Conservation (phyloP, 176 grass and related monocot species). For the Phragmites australis region DNA sequence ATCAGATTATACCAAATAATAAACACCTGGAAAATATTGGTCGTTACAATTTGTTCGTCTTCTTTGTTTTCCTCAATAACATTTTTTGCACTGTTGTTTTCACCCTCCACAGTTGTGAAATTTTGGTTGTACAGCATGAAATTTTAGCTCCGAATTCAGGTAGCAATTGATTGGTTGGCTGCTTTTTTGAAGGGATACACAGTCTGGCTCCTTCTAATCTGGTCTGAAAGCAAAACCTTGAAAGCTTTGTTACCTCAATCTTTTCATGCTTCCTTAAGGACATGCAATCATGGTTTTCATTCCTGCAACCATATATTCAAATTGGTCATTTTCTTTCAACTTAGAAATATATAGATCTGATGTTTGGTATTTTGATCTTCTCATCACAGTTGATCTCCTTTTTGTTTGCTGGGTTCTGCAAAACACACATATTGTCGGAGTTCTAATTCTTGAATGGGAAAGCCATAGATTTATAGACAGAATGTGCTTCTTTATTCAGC, state of each 20-base stretch:
- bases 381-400: constrained; percentile 69
- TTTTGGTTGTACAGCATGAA: constrained; percentile 48
- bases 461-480: background rate
- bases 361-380: constrained; percentile 81
- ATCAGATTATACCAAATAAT: constrained; percentile 1
- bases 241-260: no score
- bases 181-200: no score
- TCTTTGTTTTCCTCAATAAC: constrained; percentile 56
- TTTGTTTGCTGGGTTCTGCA: constrained; percentile 71
- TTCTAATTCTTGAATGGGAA: background rate
- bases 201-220: no score
- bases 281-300: no score
- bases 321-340: no score
- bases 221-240: no score
- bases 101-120: constrained; percentile 68
- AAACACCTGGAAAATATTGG: constrained; percentile 61
- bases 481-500: background rate
- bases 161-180: no score
- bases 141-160: no score
- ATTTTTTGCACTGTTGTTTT: constrained; percentile 40
- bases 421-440: background rate
- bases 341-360: no score
- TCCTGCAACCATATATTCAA: no score
- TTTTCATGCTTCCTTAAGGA: no score
- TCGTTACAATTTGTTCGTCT: constrained; percentile 53